Evolutionary conservation across 495 filamentous ascomycete genomes (phyloP).

Genomic region (Trichoderma gamsii): DNA sequence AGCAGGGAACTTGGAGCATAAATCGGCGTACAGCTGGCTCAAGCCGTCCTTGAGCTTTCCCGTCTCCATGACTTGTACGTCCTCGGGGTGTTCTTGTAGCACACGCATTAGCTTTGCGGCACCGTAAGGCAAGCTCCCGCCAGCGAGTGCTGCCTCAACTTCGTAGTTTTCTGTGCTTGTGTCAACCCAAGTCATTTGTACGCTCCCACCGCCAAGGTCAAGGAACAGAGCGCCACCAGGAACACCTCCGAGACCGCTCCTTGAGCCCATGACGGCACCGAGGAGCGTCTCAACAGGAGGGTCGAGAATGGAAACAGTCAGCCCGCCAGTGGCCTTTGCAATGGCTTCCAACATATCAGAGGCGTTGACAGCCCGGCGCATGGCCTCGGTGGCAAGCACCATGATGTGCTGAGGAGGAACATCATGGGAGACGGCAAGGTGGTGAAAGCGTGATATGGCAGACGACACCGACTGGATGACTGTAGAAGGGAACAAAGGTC

Average conservation of each 20-base stretch:
- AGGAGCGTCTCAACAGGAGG: conserved; percentile 79
- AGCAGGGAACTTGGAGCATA: conserved; percentile 50
- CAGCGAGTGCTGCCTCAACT: conserved; percentile 39
- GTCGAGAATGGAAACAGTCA: conserved; percentile 62
- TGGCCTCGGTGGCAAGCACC: conserved; percentile 85
- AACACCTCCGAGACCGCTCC: conserved; percentile 59
- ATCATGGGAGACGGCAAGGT: conserved; percentile 60
- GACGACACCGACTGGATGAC: conserved; percentile 59
- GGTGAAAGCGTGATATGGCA: conserved; percentile 62
- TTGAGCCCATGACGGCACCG: conserved; percentile 70
- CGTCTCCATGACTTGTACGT: conserved; percentile 43
- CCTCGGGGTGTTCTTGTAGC: conserved; percentile 40
- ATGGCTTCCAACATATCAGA: conserved; percentile 61
- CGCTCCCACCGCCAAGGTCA: conserved; percentile 85
- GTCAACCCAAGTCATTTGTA: conserved; percentile 81
- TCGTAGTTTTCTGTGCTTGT: conserved; percentile 44
- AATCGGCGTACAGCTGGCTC: conserved; percentile 53
- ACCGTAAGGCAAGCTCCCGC: conserved; percentile 69
- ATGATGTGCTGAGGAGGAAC: conserved; percentile 59
- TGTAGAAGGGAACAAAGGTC: conserved; percentile 53
- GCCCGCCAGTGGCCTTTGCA: conserved; percentile 46
- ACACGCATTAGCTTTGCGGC: conserved; percentile 71
- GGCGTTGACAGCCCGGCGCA: conserved; percentile 71
- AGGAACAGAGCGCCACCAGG: conserved; percentile 68
- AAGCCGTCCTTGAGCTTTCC: conserved; percentile 55